Percentiles rank a stretch among this genome's conserved stretches.
These are phyloP conservation scores for Henckelia pumila DNA, from an alignment of 257 asterid genomes.

Conservation along the genomic window DNA sequence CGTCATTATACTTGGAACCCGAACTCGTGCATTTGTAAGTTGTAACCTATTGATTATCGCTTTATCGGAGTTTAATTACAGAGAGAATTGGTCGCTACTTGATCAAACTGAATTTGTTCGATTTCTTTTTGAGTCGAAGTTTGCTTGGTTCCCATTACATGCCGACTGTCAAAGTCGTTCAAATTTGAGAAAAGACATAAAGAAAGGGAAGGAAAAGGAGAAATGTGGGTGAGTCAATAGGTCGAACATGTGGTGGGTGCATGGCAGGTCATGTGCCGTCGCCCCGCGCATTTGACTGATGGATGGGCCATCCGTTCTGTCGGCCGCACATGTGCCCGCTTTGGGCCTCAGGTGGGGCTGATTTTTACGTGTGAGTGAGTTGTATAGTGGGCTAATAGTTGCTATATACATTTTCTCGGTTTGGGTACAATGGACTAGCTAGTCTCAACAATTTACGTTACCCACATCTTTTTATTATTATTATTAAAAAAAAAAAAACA, in stretches of 20 bases:
- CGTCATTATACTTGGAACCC: too few relatives aligned
- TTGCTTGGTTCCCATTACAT: too few relatives aligned
- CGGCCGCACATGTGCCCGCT: neutral
- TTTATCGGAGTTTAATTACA: too few relatives aligned
- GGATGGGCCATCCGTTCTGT: neutral
- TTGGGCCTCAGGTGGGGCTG: neutral
- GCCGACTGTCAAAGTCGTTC: neutral
- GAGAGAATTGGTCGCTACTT: too few relatives aligned
- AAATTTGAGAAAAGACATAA: neutral
- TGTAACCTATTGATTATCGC: too few relatives aligned
- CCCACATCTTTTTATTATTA: too few relatives aligned
- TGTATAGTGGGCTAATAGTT: neutral
- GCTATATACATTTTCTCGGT: neutral
- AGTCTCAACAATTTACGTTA: neutral
- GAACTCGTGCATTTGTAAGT: too few relatives aligned
- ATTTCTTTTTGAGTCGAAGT: too few relatives aligned
- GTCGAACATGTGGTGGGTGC: neutral
- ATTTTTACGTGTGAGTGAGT: neutral
- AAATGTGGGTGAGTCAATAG: neutral
- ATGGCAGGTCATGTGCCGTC: neutral
- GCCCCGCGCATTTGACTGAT: too few relatives aligned
- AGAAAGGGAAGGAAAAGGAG: neutral
- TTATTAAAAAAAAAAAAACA: too few relatives aligned
- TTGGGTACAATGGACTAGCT: neutral
- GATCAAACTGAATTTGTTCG: neutral